Conservation (phyloP, 2,329 filamentous ascomycete species). For the Emmonsiellopsis sp. region DNA sequence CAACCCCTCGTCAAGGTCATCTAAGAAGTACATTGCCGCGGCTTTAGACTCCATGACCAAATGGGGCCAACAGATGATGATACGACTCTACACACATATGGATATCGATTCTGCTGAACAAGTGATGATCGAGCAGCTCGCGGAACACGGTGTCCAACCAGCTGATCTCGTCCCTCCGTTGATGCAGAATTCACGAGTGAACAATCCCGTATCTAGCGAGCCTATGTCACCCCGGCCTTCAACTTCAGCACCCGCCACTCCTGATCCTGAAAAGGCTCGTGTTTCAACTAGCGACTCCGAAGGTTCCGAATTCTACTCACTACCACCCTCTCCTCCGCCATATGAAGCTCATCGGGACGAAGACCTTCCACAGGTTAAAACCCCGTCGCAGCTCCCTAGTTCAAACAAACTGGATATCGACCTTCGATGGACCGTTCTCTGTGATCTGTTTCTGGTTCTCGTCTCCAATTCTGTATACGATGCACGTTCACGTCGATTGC, state of each 20-base stretch:
- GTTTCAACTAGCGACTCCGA: slow-evolving; percentile 22
- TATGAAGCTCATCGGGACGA: slow-evolving; percentile 55
- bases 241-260: slow-evolving; percentile 25
- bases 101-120: slow-evolving; percentile 83
- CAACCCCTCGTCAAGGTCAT: slow-evolving; percentile 44
- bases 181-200: slow-evolving; percentile 85
- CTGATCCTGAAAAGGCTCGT: slow-evolving; percentile 12
- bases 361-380: slow-evolving; percentile 69
- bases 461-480: slow-evolving; percentile 95
- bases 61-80: slow-evolving; percentile 99
- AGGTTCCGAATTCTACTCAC: slow-evolving; percentile 21
- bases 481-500: slow-evolving; percentile 68
- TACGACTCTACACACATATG: slow-evolving; percentile 90
- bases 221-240: slow-evolving; percentile 27
- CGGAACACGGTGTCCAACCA: slow-evolving; percentile 81
- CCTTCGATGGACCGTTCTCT: slow-evolving; percentile 91
- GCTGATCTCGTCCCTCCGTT: slow-evolving; percentile 73
- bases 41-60: slow-evolving; percentile 74
- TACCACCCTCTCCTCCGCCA: slow-evolving; percentile 45
- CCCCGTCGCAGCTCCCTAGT: slow-evolving; percentile 69
- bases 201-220: slow-evolving; percentile 71
- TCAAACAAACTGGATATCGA: slow-evolving; percentile 89
- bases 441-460: slow-evolving; percentile 89
- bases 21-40: slow-evolving; percentile 62
- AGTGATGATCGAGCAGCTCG: slow-evolving; percentile 96